Base-by-base conservation (phyloP, 305 asterid species). In the Petunia hybrid region DNA sequence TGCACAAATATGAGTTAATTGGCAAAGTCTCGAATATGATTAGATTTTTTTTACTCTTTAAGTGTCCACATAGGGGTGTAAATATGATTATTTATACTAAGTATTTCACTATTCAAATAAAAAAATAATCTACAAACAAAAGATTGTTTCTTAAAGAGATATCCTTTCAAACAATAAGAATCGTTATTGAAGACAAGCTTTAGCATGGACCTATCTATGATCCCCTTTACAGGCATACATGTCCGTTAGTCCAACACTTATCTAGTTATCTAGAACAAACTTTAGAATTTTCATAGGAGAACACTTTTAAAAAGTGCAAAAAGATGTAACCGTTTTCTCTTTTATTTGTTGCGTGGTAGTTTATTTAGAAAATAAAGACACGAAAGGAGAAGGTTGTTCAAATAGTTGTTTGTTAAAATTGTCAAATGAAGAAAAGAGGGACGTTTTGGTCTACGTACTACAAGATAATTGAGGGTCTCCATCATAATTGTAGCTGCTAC, bases 311-410 rank as follows among this genome's bases (percentile, higher is more conserved):
- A 46, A 48, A 71, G 46, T 51, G 46, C 14, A 73, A 51, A 35
- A 36, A 51, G 46, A 73, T 36, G 46, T 53, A 62, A 36, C 78
- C 38, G 36, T 71, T 71, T 71, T 48, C 36, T 71, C 45, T 57
- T 35, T 73, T 35, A 10, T 48, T 12, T 35, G 78, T 73, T 73
- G 63, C 46, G 78, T 73, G 78, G 36, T 13, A 3, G 46, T 73
- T 51, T 3, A 51, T 73, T 51, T 3, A 51, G 78, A 6, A 73
- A 73, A 71, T 41, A 48, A 71, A 71, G 16, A 36, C 78, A 3
- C 45, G 4, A 48, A 35, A 35, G 12, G 13, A 51, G 63, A 51
- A 6, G 36, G 14, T 3, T 12, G 53, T 73, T 51, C 64, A 73
- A 73, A 51, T 71, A 36, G 6, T 73, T 73, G 78, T 51, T 36